Evolutionary conservation across 768 basidiomycete genomes (phyloP), one percentile per base, ranked within the genome.

Genomic region (Myochromella boudieri): DNA sequence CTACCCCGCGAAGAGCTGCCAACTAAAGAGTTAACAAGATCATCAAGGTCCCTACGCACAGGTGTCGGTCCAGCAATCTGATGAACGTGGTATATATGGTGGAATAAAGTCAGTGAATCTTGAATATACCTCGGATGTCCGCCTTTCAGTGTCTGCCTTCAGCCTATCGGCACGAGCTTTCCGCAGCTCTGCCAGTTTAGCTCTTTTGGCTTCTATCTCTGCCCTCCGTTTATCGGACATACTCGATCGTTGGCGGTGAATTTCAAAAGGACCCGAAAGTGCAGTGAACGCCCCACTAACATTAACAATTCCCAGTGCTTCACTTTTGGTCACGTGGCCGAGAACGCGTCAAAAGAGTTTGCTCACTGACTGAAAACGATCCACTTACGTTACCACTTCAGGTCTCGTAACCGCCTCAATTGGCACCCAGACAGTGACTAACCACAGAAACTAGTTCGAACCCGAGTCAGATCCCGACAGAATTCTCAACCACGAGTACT

Each of bases 201-300:
- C 81, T 52, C 85, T 74, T 69, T 97, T 98, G 20, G 85, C 89
- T 65, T 93, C 92, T 49, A 97, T 88, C 68, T 97, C 94, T 60
- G 84, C 84, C 60, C 90, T 71, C 39, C 91, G 77, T 67, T 78
- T 78, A 57, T 85, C 81, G 44, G 85, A 83, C 69, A 71, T 75
- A 31, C n/a, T n/a, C 42, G 42, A 14, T 37, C 5, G 17, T 27
- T 8, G 36, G 38, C 8, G n/a, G 14, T 37, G 37, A 17, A 17
- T 17, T 22, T 25, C n/a, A n/a, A n/a, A n/a, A 22, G 24, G 15
- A 34, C 11, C 26, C 9, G 18, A 27, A 25, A 20, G 22, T 9
- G 27, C 20, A n/a, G n/a, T 6, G 31, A 48, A 38, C 46, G 46
- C 46, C n/a, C n/a, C n/a, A n/a, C n/a, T n/a, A n/a, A n/a, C n/a